Conservation (phyloP, 345 rosid genomes). For the Hibiscus mutabilis region DNA sequence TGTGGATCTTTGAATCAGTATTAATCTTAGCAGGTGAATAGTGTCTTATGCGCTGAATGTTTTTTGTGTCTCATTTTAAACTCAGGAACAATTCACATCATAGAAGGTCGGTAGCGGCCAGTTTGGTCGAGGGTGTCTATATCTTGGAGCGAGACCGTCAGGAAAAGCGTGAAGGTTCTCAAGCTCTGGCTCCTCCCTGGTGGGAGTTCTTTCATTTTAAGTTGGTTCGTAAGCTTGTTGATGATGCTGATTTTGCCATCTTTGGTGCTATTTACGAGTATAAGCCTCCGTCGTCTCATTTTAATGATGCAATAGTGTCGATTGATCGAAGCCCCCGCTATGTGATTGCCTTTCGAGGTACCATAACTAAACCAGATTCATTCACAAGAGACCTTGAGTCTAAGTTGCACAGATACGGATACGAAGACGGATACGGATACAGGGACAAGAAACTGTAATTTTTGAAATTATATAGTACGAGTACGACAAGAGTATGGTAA, state of each 20-base stretch:
- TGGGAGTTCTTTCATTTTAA: constrained; percentile 73
- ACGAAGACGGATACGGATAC: too few relatives aligned
- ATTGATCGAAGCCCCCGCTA: constrained; percentile 42
- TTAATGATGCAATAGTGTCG: constrained; percentile 14
- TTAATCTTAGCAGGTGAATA: neutral
- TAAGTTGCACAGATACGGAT: too few relatives aligned
- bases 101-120: constrained; percentile 65
- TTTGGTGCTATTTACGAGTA: constrained; percentile 82
- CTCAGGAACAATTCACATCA: constrained; percentile 65
- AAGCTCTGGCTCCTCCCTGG: constrained; percentile 76
- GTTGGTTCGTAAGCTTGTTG: constrained; percentile 52
- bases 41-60: neutral
- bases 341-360: constrained; percentile 81
- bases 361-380: constrained; percentile 61
- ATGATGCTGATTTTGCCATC: constrained; percentile 62
- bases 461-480: too few relatives aligned
- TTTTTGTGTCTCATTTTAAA: neutral
- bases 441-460: too few relatives aligned
- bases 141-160: constrained; percentile 85
- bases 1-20: neutral
- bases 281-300: constrained; percentile 32
- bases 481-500: too few relatives aligned
- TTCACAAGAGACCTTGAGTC: constrained; percentile 60
- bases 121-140: constrained; percentile 79
- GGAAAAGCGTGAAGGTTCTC: constrained; percentile 47